Conservation (phyloP, 1,284 basidiomycete genomes). For the Ceratobasidium sp. region DNA sequence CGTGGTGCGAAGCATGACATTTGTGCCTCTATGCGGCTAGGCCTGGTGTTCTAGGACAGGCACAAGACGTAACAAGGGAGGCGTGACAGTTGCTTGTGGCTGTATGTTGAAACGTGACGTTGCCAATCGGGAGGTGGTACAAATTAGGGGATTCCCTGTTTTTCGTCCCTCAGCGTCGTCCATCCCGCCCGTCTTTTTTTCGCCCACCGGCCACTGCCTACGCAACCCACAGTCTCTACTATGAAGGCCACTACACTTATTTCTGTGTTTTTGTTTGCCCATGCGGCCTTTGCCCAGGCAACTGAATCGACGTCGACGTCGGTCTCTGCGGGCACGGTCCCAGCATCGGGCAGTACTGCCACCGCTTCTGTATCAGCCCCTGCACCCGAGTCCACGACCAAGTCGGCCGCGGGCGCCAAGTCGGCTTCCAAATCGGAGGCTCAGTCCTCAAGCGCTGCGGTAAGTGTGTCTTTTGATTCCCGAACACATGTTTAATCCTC, state of each 20-base stretch:
- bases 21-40: not conserved
- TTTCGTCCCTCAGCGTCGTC: conserved; percentile 13
- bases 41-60: conserved; percentile 2
- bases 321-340: not conserved
- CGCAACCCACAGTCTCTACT: conserved; percentile 22
- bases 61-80: conserved; percentile 4
- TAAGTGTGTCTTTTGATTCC: not conserved
- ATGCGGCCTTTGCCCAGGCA: conserved; percentile 34
- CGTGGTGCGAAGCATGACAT: not conserved
- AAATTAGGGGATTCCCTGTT: conserved; percentile 26
- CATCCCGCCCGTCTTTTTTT: conserved; percentile 4
- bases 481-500: not conserved
- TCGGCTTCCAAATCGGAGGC: not conserved
- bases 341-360: not conserved
- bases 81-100: conserved; percentile 1
- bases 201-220: conserved; percentile 13
- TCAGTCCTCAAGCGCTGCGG: conserved; percentile 10
- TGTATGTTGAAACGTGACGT: conserved; percentile 7
- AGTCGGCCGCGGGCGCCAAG: not conserved
- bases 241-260: conserved; percentile 33
- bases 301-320: conserved; percentile 11
- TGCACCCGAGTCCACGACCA: not conserved
- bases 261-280: conserved; percentile 40
- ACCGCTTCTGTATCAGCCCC: not conserved
- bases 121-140: conserved; percentile 24